Evolutionary conservation across 768 basidiomycete genomes (phyloP).

Genomic region (Amanita inopinata): DNA sequence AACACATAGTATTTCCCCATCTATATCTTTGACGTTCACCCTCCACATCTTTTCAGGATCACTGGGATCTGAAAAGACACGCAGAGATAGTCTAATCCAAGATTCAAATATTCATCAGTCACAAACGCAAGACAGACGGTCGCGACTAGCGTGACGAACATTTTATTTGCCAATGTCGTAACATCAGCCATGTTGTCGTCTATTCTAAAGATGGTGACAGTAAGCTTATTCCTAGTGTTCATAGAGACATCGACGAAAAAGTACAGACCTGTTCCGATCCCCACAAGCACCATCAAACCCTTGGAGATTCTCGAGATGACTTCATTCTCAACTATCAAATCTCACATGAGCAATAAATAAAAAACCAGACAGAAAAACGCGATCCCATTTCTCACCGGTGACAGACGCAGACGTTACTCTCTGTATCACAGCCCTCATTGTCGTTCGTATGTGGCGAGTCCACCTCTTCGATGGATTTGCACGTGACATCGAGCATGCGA

Average conservation of each 20-base stretch:
- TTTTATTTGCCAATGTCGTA: conserved; percentile 68
- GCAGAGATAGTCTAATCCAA: conserved; percentile 49
- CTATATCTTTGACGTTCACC: conserved; percentile 74
- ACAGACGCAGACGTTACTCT: conserved; percentile 82
- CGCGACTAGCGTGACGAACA: conserved; percentile 30
- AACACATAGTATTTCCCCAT: conserved; percentile 87
- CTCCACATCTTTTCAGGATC: conserved; percentile 73
- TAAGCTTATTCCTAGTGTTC: conserved; percentile 1
- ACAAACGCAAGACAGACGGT: conserved; percentile 3
- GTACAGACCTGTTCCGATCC: conserved; percentile 68
- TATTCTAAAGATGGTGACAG: conserved; percentile 26
- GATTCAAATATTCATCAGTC: neutral
- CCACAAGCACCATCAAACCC: conserved; percentile 86
- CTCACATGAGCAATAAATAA: too few species aligned
- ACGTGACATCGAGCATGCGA: too few species aligned
- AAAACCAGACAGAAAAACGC: neutral
- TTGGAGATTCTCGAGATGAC: conserved; percentile 74
- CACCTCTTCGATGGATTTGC: too few species aligned
- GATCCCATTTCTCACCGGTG: conserved; percentile 36
- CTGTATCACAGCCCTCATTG: conserved; percentile 83
- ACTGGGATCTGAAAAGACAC: conserved; percentile 56
- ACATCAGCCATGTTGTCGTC: conserved; percentile 78
- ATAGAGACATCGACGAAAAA: conserved; percentile 1
- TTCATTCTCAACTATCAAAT: conserved; percentile 60
- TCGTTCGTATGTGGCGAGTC: neutral